phyloP scores from a whole-genome alignment of 257 asterid genomes.

The Henckelia pumila region DNA sequence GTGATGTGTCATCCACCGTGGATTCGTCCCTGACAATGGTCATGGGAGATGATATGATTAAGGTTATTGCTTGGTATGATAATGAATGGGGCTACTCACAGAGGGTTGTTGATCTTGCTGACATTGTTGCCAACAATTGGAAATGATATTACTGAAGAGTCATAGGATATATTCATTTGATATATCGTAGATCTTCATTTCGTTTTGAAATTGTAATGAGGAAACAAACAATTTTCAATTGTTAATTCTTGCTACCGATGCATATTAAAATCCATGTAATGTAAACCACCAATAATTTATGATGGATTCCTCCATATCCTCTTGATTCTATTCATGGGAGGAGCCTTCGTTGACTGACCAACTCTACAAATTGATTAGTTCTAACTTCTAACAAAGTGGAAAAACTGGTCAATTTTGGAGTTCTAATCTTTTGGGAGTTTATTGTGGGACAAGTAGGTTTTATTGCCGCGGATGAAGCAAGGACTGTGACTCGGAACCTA shows the following conservation, averaged over 20 bases:
- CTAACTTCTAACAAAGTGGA: background rate
- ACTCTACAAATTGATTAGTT: background rate
- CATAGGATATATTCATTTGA: background rate
- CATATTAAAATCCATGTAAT: background rate
- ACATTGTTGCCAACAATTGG: slow-evolving; percentile 93
- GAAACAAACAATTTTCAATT: slow-evolving; percentile 38
- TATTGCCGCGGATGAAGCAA: no score
- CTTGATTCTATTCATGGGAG: background rate
- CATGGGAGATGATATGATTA: slow-evolving; percentile 98
- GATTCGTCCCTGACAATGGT: slow-evolving; percentile 93
- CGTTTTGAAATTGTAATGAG: slow-evolving; percentile 38
- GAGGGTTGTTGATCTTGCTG: slow-evolving; percentile 98
- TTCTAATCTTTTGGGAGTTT: no score
- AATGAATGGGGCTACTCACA: slow-evolving; percentile 99
- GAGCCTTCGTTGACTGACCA: background rate
- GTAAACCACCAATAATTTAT: background rate
- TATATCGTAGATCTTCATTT: slow-evolving; percentile 39
- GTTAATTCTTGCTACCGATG: slow-evolving; percentile 6
- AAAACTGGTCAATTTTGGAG: no score
- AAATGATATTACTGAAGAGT: slow-evolving; percentile 34
- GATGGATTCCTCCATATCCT: background rate
- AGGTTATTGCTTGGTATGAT: slow-evolving; percentile 98
- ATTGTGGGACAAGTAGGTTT: no score
- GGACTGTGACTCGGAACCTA: no score
- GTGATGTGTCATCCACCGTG: slow-evolving; percentile 84